Evolutionary conservation across 2,329 filamentous ascomycete genomes (phyloP).

Genomic region (Penicillium sp.): DNA sequence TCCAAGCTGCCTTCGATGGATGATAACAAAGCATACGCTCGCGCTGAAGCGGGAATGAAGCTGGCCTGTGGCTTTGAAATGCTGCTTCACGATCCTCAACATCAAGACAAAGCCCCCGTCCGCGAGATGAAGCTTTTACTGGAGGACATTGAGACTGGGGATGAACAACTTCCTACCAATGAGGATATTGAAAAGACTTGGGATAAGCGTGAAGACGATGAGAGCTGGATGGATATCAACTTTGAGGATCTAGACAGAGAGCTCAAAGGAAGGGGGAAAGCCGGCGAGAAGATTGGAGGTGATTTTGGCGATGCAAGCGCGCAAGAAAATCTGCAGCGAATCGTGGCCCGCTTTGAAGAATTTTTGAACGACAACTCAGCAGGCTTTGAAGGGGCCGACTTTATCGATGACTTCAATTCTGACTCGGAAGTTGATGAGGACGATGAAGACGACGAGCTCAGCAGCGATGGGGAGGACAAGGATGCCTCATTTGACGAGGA

Average conservation of each 20-base stretch:
- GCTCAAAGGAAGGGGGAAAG: conserved; percentile 60
- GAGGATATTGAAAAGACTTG: conserved; percentile 68
- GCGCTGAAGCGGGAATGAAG: conserved; percentile 79
- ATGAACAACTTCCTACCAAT: conserved; percentile 69
- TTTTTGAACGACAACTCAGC: conserved; percentile 87
- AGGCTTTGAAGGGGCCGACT: conserved; percentile 74
- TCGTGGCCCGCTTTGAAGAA: conserved; percentile 89
- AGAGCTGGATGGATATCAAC: conserved; percentile 89
- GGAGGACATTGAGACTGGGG: conserved; percentile 72
- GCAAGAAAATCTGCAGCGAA: conserved; percentile 71
- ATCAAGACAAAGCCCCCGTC: conserved; percentile 67
- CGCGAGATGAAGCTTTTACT: conserved; percentile 76
- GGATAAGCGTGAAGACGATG: conserved; percentile 74
- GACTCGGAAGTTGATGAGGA: conserved; percentile 58
- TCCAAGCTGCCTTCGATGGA: conserved; percentile 43
- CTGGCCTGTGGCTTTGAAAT: conserved; percentile 89
- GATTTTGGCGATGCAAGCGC: conserved; percentile 49
- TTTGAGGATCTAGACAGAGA: conserved; percentile 87
- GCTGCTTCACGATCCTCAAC: conserved; percentile 67
- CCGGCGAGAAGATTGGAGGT: conserved; percentile 25
- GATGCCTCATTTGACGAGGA: conserved; percentile 81
- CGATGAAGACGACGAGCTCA: conserved; percentile 56
- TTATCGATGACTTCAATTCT: conserved; percentile 68
- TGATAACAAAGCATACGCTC: conserved; percentile 49
- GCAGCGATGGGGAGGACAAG: conserved; percentile 69